Evolutionary conservation across 2,329 filamentous ascomycete genomes (phyloP).

Genomic region (Alternaria tenuissima): DNA sequence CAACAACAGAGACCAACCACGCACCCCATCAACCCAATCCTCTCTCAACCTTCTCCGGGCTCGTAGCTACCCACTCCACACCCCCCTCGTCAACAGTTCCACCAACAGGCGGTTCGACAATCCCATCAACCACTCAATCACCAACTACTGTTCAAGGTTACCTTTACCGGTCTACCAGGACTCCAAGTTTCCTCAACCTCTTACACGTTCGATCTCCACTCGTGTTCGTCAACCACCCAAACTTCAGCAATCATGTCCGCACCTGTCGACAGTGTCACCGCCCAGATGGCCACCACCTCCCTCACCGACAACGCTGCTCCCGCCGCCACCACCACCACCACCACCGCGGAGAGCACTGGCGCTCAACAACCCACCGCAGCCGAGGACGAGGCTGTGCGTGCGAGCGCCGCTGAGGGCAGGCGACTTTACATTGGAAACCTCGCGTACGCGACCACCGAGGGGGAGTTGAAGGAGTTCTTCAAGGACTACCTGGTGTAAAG

Average conservation of each 20-base stretch:
- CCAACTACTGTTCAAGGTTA: constrained; percentile 51
- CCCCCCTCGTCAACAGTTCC: constrained; percentile 62
- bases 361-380: constrained; percentile 73
- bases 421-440: constrained; percentile 99
- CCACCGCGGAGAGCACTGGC: constrained; percentile 59
- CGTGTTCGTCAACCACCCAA: constrained; percentile 64
- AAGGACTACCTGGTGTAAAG: constrained; percentile 98
- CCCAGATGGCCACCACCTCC: constrained; percentile 71
- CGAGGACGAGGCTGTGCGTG: constrained; percentile 89
- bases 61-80: constrained; percentile 61
- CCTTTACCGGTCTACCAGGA: constrained; percentile 52
- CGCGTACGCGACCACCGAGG: constrained; percentile 99
- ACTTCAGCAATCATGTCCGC: constrained; percentile 80
- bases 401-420: constrained; percentile 97
- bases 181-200: constrained; percentile 54
- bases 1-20: constrained; percentile 42
- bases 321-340: constrained; percentile 12
- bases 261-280: constrained; percentile 79
- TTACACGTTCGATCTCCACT: constrained; percentile 48
- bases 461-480: constrained; percentile 99
- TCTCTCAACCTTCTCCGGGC: constrained; percentile 49
- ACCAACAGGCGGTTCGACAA: constrained; percentile 59
- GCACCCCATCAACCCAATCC: constrained; percentile 42
- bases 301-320: constrained; percentile 60
- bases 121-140: constrained; percentile 40